Evolutionary conservation across 1,284 basidiomycete genomes (phyloP).

Genomic region (Fomitopsis pinicola): DNA sequence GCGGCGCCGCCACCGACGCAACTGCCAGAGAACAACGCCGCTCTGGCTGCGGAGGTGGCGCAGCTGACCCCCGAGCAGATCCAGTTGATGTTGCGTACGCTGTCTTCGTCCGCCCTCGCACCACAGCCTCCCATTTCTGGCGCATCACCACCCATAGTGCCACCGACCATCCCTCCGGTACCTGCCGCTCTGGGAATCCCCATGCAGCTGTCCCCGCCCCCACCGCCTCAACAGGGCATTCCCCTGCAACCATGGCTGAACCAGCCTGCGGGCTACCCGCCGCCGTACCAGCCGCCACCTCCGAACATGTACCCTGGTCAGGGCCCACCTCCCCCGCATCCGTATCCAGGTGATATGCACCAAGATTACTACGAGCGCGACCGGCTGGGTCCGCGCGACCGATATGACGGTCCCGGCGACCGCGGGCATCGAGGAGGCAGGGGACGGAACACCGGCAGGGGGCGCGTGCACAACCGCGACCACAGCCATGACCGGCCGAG

Average conservation of each 20-base stretch:
- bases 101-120: conserved; percentile 24
- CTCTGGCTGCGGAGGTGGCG: conserved; percentile 45
- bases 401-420: conserved; percentile 15
- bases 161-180: background rate
- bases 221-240: background rate
- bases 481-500: conserved; percentile 37
- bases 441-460: conserved; percentile 25
- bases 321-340: conserved; percentile 2
- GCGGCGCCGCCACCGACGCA: background rate
- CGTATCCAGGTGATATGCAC: conserved; percentile 4
- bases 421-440: conserved; percentile 16
- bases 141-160: background rate
- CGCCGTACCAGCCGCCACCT: conserved; percentile 5
- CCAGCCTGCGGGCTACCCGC: conserved; percentile 1
- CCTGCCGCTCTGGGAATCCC: background rate
- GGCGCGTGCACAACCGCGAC: conserved; percentile 33
- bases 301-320: background rate
- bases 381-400: conserved; percentile 6
- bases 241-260: conserved; percentile 9
- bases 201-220: background rate
- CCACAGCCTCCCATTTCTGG: background rate
- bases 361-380: conserved; percentile 14
- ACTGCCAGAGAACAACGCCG: background rate
- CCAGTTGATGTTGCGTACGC: conserved; percentile 47
- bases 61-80: conserved; percentile 61